phyloP scores from a whole-genome alignment of 495 filamentous ascomycete species.

The Pyronema omphalodes region DNA sequence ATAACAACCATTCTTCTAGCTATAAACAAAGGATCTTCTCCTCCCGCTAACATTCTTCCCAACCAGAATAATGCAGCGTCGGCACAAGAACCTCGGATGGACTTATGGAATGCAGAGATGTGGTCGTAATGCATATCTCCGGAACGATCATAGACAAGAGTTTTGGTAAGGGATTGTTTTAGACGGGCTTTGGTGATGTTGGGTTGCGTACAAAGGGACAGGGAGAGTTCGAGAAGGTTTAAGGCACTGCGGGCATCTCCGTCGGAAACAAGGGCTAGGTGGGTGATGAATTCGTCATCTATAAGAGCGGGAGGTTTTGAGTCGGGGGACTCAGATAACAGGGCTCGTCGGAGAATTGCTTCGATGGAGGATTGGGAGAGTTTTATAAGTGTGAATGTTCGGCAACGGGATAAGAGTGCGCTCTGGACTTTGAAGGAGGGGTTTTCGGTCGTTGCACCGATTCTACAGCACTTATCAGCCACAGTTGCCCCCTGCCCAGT shows the following conservation, averaged over 20 bases:
- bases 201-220: conserved; percentile 33
- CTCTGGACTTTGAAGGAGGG: conserved; percentile 86
- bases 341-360: conserved; percentile 54
- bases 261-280: conserved; percentile 70
- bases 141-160: conserved; percentile 80
- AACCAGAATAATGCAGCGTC: conserved; percentile 88
- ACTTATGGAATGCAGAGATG: conserved; percentile 94
- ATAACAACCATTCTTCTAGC: conserved; percentile 82
- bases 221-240: conserved; percentile 75
- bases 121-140: conserved; percentile 94
- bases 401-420: conserved; percentile 71
- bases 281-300: conserved; percentile 56
- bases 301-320: conserved; percentile 37
- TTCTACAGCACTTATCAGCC: conserved; percentile 24
- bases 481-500: not conserved
- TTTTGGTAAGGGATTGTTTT: conserved; percentile 67
- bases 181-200: conserved; percentile 44
- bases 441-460: conserved; percentile 93
- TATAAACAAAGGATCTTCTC: conserved; percentile 85
- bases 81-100: conserved; percentile 66
- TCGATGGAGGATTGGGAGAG: conserved; percentile 52
- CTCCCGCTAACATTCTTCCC: conserved; percentile 85
- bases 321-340: conserved; percentile 39
- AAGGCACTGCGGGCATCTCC: conserved; percentile 85
- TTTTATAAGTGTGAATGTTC: conserved; percentile 69